Base-by-base conservation (phyloP, 1,139 yeast genomes). In the Torulaspora globosa region DNA sequence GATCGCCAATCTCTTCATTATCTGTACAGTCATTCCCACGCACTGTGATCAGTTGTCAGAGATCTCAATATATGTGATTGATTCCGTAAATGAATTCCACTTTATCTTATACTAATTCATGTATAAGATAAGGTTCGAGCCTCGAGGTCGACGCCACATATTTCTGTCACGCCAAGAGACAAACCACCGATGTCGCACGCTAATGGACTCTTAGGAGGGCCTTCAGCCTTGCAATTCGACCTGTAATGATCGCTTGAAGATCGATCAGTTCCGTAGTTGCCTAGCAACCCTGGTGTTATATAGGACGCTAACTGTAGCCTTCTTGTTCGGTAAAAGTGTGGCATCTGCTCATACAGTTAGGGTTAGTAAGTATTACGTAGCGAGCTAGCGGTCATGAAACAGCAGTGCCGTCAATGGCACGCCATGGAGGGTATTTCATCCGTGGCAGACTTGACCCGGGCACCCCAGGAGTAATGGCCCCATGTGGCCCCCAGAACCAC, bases 401-500 rank as follows among this genome's bases (percentile, higher is more conserved):
- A n/a, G 16, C 18, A 18, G 19, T 2, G 16, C 10, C 9, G 12
- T 28, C 34, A 59, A 42, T 59, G 63, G 46, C 63, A 59, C 4
- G 62, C 58, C 29, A 59, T 41, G 2, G 58, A 47, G 1, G 48
- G 28, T 21, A 34, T 42, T 10, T 43, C 44, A 8, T 43, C 48
- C 6, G 43, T 19, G 5, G 36, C 21, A 8, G 49, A 31, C 23
- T 33, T 44, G 12, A 44, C 29, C 18, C 41, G 41, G 12, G 50
- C 46, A 3, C 52, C 55, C 84, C 89, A 86, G 11, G 78, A 36
- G 57, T 74, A 79, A 57, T 80, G 74, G 1, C 95, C 95, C 21
- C 79, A 34, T 14, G 72, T 73, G 1, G 92, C 92, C 1, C 95
- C 95, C 3, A 74, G 53, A 0, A 78, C 81, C 23, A 84, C 84